Base-by-base conservation (phyloP, 306 rosid genomes). In the Purshia tridentata region DNA sequence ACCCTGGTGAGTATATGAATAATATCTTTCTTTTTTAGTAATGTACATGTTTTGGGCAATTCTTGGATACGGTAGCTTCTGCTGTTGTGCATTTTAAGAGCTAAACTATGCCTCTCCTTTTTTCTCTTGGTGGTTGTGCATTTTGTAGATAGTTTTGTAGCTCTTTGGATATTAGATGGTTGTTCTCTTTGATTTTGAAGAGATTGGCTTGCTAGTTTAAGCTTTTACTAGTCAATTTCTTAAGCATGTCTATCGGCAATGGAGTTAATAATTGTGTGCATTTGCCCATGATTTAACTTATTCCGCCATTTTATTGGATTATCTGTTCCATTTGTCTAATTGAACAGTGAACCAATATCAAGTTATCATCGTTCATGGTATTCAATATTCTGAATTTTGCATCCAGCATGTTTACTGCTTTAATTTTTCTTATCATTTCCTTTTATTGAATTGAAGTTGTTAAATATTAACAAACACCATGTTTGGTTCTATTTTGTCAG, bases 1-100 rank as follows among this genome's bases (percentile, higher is more conserved):
- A 95, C 93, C 96, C 96, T 20, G 92, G 99, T 95, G 52, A 87
- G 97, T 81, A 60, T 69, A 75, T 81, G 37, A 57, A 45, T 75
- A 58, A 22, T 73, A 11, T 51, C 56, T 57, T 78, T 69, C 60
- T 45, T 51, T 62, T 73, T 69, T 65, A 61, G 16, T 10, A 72
- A 37, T 9, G 35, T 42, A 20, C 35, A 1, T 29, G 35, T 15
- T 61, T 62, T 51, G 8, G 9, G 46, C 18, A 72, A 13, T 55
- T 41, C 18, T 65, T 49, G 51, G 76, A 61, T 49, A 67, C 8
- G 67, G 20, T 57, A 58, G 29, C 57, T 60, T 19, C 48, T 69
- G 69, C 8, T 65, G 3, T 45, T 71, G 23, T 70, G 54, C 56
- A 35, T 75, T 73, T 39, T 9, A 39, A 35, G 16, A 49, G 55